Evolutionary conservation across 768 basidiomycete species (phyloP), one percentile per base, ranked within the genome.

Genomic region (Auricularia cornea): DNA sequence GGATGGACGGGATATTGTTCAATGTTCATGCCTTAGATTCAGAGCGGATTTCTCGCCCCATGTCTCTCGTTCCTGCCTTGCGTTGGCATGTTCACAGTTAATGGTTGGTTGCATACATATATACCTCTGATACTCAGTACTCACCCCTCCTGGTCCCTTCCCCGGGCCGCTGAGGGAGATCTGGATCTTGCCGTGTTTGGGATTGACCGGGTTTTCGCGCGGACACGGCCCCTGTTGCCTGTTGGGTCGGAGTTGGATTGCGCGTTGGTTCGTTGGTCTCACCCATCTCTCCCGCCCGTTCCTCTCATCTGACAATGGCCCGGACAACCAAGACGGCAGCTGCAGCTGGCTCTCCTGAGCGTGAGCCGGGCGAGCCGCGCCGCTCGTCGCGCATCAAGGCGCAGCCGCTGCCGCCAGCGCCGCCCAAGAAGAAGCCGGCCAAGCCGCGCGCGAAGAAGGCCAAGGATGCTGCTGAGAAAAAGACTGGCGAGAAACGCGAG

Each of bases 321-420:
- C 65, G 54, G 48, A 31, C 62, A 33, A 30, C 59, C 20, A 63
- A 35, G 48, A 63, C 65, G 32, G 59, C 67, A 14, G 66, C 62
- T 44, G 64, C 60, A 28, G 60, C 66, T 64, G 68, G 78, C 23
- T 30, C 65, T 62, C 72, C 73, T 4, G 62, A 70, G 51, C 64
- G 72, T 63, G 72, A 73, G 59, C 66, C 74, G 35, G 74, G 75
- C 51, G 77, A 80, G 51, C 80, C 82, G 10, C 77, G 85, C 64
- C 78, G 86, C 62, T 88, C 86, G 3, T 78, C 79, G 18, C 75
- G 86, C 60, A 80, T 87, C 38, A 78, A 75, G 62, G 71, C 73
- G n/a, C 73, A 72, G 61, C 68, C 68, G 20, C 68, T 72, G 60
- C 72, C 69, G 14, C 67, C 71, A 28, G 51, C 69, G 32, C 54